A percentile compares a stretch with the other conserved stretches of the same genome.
phyloP scores from a whole-genome alignment of 163 green algal genomes.

The Chlamydomonas reinhardtii region DNA sequence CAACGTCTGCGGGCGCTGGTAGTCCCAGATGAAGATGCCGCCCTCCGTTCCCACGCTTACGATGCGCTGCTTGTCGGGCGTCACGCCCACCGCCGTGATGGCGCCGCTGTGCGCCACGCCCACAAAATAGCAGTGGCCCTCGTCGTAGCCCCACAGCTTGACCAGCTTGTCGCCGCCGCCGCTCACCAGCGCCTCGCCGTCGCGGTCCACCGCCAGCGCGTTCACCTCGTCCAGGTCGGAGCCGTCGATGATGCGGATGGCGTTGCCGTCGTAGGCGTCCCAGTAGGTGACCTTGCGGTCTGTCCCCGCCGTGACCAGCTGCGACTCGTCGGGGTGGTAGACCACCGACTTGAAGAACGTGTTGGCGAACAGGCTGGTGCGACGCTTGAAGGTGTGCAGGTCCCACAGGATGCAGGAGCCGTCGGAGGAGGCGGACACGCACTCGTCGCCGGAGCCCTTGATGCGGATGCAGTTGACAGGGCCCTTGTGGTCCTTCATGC shows the following conservation, averaged over 20 bases:
- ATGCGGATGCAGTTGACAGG: conserved; percentile 81
- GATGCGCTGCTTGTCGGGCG: conserved; percentile 78
- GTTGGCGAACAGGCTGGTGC: conserved; percentile 81
- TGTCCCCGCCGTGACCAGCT: conserved; percentile 83
- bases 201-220: conserved; percentile 70
- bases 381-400: conserved; percentile 76
- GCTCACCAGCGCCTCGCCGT: conserved; percentile 76
- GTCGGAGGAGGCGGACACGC: conserved; percentile 77
- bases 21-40: conserved; percentile 89
- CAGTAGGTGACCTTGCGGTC: conserved; percentile 89
- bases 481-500: conserved; percentile 91
- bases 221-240: conserved; percentile 71
- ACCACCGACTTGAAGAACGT: conserved; percentile 87
- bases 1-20: conserved; percentile 54
- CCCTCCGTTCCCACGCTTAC: conserved; percentile 84
- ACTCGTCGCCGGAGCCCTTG: conserved; percentile 71
- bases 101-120: conserved; percentile 80
- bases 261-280: conserved; percentile 88
- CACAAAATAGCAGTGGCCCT: conserved; percentile 82
- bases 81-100: conserved; percentile 77
- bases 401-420: conserved; percentile 93
- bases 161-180: conserved; percentile 87
- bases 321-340: conserved; percentile 88
- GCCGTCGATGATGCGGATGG: conserved; percentile 88
- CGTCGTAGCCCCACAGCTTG: conserved; percentile 89